Conservation (phyloP, 2,329 filamentous ascomycete genomes). For the Xylariaceae sp. region DNA sequence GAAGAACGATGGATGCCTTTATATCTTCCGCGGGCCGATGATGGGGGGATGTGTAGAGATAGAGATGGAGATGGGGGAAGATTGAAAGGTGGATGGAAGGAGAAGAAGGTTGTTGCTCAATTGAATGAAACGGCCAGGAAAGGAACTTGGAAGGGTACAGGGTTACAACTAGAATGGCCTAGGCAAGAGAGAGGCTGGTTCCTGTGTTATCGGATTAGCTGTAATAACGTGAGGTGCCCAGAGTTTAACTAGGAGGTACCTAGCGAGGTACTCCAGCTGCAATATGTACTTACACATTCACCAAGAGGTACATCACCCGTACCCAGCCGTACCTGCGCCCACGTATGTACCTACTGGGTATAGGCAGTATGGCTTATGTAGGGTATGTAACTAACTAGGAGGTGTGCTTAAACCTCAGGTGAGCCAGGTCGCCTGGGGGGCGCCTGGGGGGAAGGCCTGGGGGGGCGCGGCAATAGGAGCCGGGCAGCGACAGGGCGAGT, state of each 20-base stretch:
- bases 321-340: background rate
- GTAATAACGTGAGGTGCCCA: background rate
- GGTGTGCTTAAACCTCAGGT: too few relatives aligned
- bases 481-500: background rate
- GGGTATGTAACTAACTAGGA: background rate
- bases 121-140: conserved; percentile 26
- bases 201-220: conserved; percentile 11
- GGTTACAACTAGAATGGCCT: conserved; percentile 15
- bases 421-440: too few relatives aligned
- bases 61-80: conserved; percentile 22
- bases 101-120: conserved; percentile 31
- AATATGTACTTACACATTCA: too few relatives aligned
- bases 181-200: conserved; percentile 2
- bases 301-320: background rate
- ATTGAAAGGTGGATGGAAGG: conserved; percentile 28
- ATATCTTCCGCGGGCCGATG: conserved; percentile 19
- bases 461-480: too few relatives aligned
- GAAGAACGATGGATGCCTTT: conserved; percentile 12
- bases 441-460: too few relatives aligned
- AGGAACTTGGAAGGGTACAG: conserved; percentile 10
- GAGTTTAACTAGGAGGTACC: background rate
- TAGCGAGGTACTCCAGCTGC: too few relatives aligned
- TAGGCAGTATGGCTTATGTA: background rate
- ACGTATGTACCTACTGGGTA: background rate
- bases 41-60: conserved; percentile 17